Conservation (phyloP, 169 alveolate genomes). For the Theileria parva region DNA sequence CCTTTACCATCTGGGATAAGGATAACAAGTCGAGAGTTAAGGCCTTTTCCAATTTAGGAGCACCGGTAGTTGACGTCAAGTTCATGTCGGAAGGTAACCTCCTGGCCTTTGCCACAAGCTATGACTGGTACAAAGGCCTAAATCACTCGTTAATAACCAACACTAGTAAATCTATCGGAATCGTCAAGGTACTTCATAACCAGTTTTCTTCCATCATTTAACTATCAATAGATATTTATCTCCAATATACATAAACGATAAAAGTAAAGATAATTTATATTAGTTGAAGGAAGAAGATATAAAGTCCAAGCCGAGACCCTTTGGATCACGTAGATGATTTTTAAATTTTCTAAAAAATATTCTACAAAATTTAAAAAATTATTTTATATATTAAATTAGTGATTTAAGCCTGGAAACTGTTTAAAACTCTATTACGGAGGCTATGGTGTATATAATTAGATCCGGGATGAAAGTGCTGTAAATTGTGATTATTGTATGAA, state of each 20-base stretch:
- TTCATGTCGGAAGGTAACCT: slow-evolving; percentile 48
- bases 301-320: slow-evolving; percentile 11
- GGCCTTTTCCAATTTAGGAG: slow-evolving; percentile 45
- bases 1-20: slow-evolving; percentile 67
- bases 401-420: not conserved
- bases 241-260: not conserved
- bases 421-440: not conserved
- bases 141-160: slow-evolving; percentile 34
- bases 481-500: slow-evolving; percentile 1
- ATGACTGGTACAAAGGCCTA: slow-evolving; percentile 66
- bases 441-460: not conserved
- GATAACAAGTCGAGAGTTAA: slow-evolving; percentile 57
- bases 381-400: not conserved
- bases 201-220: not conserved
- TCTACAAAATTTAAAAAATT: not conserved
- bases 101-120: slow-evolving; percentile 69
- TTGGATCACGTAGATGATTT: slow-evolving; percentile 8
- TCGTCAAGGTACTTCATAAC: slow-evolving; percentile 43
- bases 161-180: slow-evolving; percentile 32
- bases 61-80: slow-evolving; percentile 69
- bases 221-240: not conserved
- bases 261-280: not conserved
- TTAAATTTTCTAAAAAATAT: not conserved
- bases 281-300: slow-evolving; percentile 33
- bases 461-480: not conserved